Evolutionary conservation across 2,329 filamentous ascomycete species (phyloP).

Genomic region (Aspergillus sp.): DNA sequence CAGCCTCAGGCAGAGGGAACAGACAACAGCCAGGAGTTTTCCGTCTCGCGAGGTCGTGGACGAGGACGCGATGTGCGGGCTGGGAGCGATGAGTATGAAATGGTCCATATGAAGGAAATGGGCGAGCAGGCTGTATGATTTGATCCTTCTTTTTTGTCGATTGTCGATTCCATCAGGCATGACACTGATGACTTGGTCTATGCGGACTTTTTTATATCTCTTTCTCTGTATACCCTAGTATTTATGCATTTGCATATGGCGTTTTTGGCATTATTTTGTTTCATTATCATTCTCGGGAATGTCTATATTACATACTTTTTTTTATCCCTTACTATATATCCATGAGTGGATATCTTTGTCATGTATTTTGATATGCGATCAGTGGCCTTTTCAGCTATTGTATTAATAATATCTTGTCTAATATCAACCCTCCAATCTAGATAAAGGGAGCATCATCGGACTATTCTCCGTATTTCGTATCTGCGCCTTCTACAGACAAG

Average conservation of each 20-base stretch:
- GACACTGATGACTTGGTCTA: no score
- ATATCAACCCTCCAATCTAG: no score
- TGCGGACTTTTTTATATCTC: neutral
- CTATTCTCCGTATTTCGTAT: no score
- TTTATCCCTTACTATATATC: no score
- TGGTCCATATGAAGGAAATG: constrained; percentile 27
- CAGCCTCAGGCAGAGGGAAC: constrained; percentile 3
- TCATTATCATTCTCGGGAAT: neutral
- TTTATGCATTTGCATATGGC: neutral
- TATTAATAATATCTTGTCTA: no score
- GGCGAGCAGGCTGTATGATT: constrained; percentile 26
- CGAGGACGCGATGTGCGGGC: constrained; percentile 21
- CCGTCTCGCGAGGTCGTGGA: constrained; percentile 26
- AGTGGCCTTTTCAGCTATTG: no score
- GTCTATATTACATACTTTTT: no score
- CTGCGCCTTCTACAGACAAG: no score
- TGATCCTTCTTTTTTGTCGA: constrained; percentile 1
- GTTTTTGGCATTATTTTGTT: neutral
- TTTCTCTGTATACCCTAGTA: neutral
- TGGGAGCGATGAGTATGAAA: constrained; percentile 27
- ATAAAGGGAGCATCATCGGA: no score
- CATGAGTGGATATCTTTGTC: no score
- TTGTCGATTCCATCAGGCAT: neutral
- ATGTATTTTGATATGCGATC: no score
- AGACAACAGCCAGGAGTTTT: constrained; percentile 15